Conservation (phyloP, 352 stramenopile genomes). For the Globisporangium paddicum region DNA sequence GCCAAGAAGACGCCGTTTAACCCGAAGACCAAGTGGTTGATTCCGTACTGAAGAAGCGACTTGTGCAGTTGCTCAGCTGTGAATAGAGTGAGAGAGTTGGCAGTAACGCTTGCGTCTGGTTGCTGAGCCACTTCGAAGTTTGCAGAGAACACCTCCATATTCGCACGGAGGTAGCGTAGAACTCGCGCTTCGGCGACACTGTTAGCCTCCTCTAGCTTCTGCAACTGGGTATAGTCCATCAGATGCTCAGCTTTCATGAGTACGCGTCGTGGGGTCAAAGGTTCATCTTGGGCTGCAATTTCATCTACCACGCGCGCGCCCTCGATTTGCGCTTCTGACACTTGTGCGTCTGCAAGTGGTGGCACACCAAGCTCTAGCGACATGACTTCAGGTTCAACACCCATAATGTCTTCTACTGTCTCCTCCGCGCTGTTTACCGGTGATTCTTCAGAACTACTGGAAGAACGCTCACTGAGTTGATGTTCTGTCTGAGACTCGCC, state of each 20-base stretch:
- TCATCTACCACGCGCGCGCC: too few species aligned
- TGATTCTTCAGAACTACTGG: not conserved
- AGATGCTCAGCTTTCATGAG: not conserved
- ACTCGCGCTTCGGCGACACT: not conserved
- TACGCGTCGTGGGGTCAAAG: not conserved
- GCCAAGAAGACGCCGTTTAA: constrained; percentile 13
- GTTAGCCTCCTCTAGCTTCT: not conserved
- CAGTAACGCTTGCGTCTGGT: not conserved
- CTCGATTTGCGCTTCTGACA: not conserved
- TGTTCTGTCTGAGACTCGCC: not conserved
- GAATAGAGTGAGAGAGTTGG: not conserved
- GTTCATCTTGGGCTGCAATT: not conserved
- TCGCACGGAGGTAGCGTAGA: not conserved
- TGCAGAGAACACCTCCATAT: not conserved
- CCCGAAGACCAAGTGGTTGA: constrained; percentile 9
- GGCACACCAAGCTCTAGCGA: not conserved
- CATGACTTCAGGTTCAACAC: not conserved
- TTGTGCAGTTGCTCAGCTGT: constrained; percentile 8
- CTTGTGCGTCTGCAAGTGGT: not conserved
- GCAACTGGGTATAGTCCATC: not conserved
- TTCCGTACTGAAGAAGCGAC: constrained; percentile 10
- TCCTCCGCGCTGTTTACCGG: not conserved
- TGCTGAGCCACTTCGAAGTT: constrained; percentile 5
- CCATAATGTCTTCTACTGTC: not conserved
- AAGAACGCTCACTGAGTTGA: not conserved